Evolutionary conservation across 345 rosid genomes (phyloP).

Genomic region (Leavenworthia alabamica): DNA sequence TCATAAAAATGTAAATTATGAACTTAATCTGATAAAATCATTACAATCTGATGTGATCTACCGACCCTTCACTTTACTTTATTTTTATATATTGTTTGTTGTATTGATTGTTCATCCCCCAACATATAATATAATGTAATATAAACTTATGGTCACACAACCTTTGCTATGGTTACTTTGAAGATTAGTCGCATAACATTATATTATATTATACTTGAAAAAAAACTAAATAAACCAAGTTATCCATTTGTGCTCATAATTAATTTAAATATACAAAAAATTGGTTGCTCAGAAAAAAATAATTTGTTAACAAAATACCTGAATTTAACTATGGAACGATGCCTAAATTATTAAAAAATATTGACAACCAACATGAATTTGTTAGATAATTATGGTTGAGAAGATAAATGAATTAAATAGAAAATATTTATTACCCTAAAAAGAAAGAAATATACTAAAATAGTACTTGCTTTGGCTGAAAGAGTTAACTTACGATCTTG

Average conservation of each 20-base stretch:
- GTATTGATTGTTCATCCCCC: slow-evolving; percentile 28
- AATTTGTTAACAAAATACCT: background rate
- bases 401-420: background rate
- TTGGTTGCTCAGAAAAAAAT: background rate
- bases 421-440: slow-evolving; percentile 15
- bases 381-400: background rate
- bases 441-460: slow-evolving; percentile 30
- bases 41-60: slow-evolving; percentile 59
- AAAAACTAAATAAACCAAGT: slow-evolving; percentile 3
- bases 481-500: slow-evolving; percentile 38
- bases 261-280: background rate
- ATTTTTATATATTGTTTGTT: slow-evolving; percentile 8
- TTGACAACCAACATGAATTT: background rate
- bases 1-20: slow-evolving; percentile 36
- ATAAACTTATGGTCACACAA: slow-evolving; percentile 23
- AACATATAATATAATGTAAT: slow-evolving; percentile 17
- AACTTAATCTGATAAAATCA: slow-evolving; percentile 49
- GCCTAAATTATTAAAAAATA: background rate
- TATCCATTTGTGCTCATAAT: background rate
- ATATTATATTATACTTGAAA: background rate
- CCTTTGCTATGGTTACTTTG: slow-evolving; percentile 14
- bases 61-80: slow-evolving; percentile 39
- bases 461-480: slow-evolving; percentile 35
- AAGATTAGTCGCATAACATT: slow-evolving; percentile 2
- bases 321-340: background rate